These are phyloP conservation scores for Cephalotrichum gorgonifer DNA, from an alignment of 2,329 filamentous ascomycete species.

Conservation along the genomic window DNA sequence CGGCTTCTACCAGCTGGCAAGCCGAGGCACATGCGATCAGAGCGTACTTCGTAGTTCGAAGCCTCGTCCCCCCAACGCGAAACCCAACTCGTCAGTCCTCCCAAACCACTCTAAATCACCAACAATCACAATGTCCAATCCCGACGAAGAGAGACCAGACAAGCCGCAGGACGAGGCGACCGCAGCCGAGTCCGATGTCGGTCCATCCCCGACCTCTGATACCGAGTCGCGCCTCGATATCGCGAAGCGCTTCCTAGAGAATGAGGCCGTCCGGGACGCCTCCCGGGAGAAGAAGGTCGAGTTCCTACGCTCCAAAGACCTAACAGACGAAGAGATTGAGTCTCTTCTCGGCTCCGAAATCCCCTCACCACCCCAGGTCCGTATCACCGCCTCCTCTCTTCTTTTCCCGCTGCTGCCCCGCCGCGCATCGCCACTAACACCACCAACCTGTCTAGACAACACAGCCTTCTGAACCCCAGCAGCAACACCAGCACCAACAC, in stretches of 20 bases:
- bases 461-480: background rate
- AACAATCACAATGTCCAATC: constrained; percentile 1
- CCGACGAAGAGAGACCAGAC: background rate
- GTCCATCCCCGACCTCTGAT: constrained; percentile 8
- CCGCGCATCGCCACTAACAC: background rate
- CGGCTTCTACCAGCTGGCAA: too few relatives aligned
- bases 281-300: constrained; percentile 61
- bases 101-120: constrained; percentile 1
- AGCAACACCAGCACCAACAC: constrained; percentile 5
- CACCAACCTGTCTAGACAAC: background rate
- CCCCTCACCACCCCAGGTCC: background rate
- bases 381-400: background rate
- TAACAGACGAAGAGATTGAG: constrained; percentile 57
- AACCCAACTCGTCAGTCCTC: too few relatives aligned
- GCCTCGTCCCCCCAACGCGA: too few relatives aligned
- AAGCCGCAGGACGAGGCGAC: background rate
- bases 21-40: too few relatives aligned
- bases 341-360: constrained; percentile 39
- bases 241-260: constrained; percentile 65
- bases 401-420: background rate
- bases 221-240: constrained; percentile 38
- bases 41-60: too few relatives aligned
- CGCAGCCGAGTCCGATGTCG: constrained; percentile 1
- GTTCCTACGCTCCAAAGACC: constrained; percentile 70
- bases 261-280: constrained; percentile 60